Base-by-base conservation (phyloP, 805 yeast genomes). In the Candida succiphila region DNA sequence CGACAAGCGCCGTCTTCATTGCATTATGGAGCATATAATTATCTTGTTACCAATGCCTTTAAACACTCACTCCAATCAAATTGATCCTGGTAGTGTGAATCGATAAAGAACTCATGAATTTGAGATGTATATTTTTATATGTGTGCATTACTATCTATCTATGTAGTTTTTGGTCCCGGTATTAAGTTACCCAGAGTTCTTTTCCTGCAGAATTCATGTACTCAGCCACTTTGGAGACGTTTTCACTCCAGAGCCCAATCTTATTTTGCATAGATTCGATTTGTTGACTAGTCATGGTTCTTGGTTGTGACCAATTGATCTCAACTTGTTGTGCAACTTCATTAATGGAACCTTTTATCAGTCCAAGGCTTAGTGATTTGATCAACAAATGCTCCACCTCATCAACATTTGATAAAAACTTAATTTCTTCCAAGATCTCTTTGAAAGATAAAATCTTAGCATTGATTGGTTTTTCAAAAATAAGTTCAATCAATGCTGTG, bases 251-350 rank as follows among this genome's bases (percentile, higher is more conserved):
- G 33, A 65, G 67, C 19, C 66, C 65, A 51, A 92, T 69, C 47
- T 83, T 81, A 33, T 68, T 66, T 43, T 76, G 75, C 82, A 92
- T 85, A 29, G 68, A 67, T 37, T 67, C 71, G 37, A 89, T 81
- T 65, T 92, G 98, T 29, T 72, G 73, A 41, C 65, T 67, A 49
- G 85, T 85, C 69, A 92, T 79, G 35, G 87, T 84, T 49, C 97
- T 72, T 38, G 98, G 97, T 65, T 92, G 97, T 40, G 89, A 79
- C 98, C 98, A 92, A 19, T 82, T 76, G 31, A 92, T 77, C 23
- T 80, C 76, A 36, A 92, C 82, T 12, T 79, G 63, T 54, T 79
- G 74, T 32, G 74, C 72, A 28, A 87, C 84, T 61, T 92, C 94
- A 54, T 92, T 94, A 46, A 92, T 89, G 33, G 73, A 67, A n/a